These are phyloP conservation scores for Fusarium penzigii DNA, from an alignment of 2,329 filamentous ascomycete species.

Conservation along the genomic window DNA sequence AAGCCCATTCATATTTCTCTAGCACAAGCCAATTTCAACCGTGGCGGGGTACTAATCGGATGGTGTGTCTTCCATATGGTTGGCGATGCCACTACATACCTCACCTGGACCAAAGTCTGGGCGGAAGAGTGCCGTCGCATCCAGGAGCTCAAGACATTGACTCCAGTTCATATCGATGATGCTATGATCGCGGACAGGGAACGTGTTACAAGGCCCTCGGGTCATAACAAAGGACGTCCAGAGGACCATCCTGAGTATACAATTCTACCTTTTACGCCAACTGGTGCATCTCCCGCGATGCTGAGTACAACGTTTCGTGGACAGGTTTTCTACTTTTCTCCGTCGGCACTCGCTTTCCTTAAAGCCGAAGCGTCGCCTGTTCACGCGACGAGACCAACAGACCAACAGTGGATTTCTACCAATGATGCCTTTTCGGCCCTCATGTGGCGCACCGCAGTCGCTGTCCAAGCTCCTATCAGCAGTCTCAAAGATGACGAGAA, in stretches of 20 bases:
- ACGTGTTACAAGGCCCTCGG: slow-evolving; percentile 1
- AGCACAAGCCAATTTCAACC: slow-evolving; percentile 12
- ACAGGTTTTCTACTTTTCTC: slow-evolving; percentile 17
- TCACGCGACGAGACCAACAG: not conserved
- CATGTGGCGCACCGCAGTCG: slow-evolving; percentile 13
- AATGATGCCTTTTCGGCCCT: slow-evolving; percentile 17
- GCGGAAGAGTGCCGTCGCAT: slow-evolving; percentile 13
- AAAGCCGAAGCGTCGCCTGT: slow-evolving; percentile 6
- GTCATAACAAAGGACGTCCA: slow-evolving; percentile 5
- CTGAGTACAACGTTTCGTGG: slow-evolving; percentile 4
- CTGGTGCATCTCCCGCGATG: slow-evolving; percentile 7
- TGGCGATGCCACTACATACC: slow-evolving; percentile 15
- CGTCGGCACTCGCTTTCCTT: slow-evolving; percentile 4
- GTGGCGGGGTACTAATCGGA: slow-evolving; percentile 9
- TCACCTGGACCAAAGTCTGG: slow-evolving; percentile 15
- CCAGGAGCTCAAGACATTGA: not conserved
- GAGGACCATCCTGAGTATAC: slow-evolving; percentile 14
- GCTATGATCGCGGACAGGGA: slow-evolving; percentile 8
- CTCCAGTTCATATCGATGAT: not conserved
- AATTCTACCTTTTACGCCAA: slow-evolving; percentile 5
- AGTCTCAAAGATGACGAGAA: slow-evolving; percentile 2
- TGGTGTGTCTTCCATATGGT: slow-evolving; percentile 16
- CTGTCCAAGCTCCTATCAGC: slow-evolving; percentile 4
- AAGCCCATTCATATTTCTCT: slow-evolving; percentile 5
- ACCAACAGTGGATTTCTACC: slow-evolving; percentile 14